These are phyloP conservation scores for Prunus armeniaca DNA, from an alignment of 306 rosid species.

Conservation along the genomic window DNA sequence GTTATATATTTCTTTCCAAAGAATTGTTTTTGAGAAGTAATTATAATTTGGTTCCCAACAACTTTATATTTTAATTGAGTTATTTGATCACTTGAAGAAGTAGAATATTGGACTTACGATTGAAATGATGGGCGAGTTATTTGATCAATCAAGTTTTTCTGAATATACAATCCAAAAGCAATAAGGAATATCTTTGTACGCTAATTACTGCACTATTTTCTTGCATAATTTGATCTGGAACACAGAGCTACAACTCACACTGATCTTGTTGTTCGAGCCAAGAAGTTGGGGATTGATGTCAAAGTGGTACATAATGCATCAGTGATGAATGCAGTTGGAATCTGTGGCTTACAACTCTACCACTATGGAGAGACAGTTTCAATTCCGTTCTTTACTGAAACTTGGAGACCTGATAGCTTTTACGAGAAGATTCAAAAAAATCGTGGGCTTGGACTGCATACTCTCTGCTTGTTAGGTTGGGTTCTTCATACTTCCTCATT, in stretches of 20 bases:
- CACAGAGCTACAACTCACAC: slow-evolving; percentile 80
- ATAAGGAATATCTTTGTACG: neutral
- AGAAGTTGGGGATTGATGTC: slow-evolving; percentile 67
- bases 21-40: neutral
- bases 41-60: neutral
- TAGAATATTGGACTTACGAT: too few relatives aligned
- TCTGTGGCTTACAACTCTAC: slow-evolving; percentile 83
- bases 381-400: slow-evolving; percentile 69
- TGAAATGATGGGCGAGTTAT: neutral
- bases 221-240: neutral
- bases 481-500: neutral
- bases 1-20: neutral
- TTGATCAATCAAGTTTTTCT: neutral
- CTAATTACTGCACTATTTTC: neutral
- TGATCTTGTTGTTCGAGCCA: slow-evolving; percentile 86
- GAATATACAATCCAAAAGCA: neutral
- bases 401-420: slow-evolving; percentile 94
- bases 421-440: slow-evolving; percentile 78
- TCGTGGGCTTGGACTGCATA: slow-evolving; percentile 43
- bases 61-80: too few relatives aligned
- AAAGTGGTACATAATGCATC: slow-evolving; percentile 75
- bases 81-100: too few relatives aligned
- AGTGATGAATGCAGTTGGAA: slow-evolving; percentile 85
- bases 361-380: slow-evolving; percentile 88
- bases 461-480: slow-evolving; percentile 60